A percentile compares a stretch with the other conserved stretches of the same genome.
phyloP scores from a whole-genome alignment of 768 basidiomycete species.

The Galerina marginata region DNA sequence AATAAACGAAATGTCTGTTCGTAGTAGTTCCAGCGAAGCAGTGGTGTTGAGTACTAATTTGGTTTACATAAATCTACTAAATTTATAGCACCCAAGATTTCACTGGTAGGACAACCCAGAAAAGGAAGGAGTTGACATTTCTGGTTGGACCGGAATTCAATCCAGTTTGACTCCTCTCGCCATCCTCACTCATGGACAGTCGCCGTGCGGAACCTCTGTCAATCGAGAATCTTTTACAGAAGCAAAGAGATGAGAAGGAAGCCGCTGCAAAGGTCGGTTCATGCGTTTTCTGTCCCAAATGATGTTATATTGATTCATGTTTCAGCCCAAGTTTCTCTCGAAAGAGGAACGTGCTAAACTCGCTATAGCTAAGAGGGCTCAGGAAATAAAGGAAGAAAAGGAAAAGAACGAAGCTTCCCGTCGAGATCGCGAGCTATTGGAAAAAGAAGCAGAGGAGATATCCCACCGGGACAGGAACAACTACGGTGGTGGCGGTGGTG shows the following conservation, averaged over 20 bases:
- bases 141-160: too few relatives aligned
- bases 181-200: constrained; percentile 45
- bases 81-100: too few relatives aligned
- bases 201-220: constrained; percentile 76
- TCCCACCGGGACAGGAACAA: constrained; percentile 53
- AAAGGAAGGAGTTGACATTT: constrained; percentile 9
- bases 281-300: not conserved
- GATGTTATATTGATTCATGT: constrained; percentile 7
- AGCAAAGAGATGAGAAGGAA: constrained; percentile 89
- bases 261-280: constrained; percentile 80
- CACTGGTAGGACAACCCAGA: not conserved
- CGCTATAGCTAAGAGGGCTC: constrained; percentile 85
- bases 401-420: constrained; percentile 66
- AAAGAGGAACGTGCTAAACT: constrained; percentile 91
- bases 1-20: not conserved
- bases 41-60: not conserved
- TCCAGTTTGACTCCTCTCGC: not conserved
- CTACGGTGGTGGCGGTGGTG: constrained; percentile 46
- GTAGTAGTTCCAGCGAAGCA: not conserved
- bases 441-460: constrained; percentile 74
- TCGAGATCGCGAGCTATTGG: constrained; percentile 71
- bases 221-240: constrained; percentile 84
- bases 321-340: constrained; percentile 90
- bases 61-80: too few relatives aligned
- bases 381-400: constrained; percentile 79